phyloP scores from a whole-genome alignment of 1,284 basidiomycete genomes.

The Leccinum holopus region DNA sequence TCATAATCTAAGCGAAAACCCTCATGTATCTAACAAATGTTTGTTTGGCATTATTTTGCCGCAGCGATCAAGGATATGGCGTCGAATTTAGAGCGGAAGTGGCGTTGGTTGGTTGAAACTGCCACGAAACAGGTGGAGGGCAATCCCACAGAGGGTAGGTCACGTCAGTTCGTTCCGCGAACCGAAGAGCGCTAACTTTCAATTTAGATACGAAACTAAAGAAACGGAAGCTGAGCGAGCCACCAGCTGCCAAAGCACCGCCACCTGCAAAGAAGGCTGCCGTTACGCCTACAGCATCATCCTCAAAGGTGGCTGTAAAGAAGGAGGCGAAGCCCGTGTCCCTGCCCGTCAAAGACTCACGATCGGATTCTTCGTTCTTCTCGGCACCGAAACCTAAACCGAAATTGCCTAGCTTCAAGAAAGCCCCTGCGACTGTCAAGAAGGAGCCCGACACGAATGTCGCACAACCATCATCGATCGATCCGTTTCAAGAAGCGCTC shows the following conservation, averaged over 20 bases:
- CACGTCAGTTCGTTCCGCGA: conserved; percentile 47
- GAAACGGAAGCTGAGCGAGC: conserved; percentile 66
- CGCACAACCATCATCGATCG: conserved; percentile 72
- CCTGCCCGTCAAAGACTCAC: conserved; percentile 64
- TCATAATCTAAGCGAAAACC: conserved; percentile 40
- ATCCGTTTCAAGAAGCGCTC: conserved; percentile 78
- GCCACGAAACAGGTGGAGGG: conserved; percentile 46
- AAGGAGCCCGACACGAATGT: conserved; percentile 57
- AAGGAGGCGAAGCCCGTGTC: conserved; percentile 44
- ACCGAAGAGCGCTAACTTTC: conserved; percentile 27
- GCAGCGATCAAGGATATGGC: conserved; percentile 89
- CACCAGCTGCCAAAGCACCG: conserved; percentile 45
- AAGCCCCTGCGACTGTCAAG: conserved; percentile 53
- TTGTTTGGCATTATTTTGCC: conserved; percentile 40
- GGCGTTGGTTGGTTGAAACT: conserved; percentile 59
- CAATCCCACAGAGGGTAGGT: conserved; percentile 67
- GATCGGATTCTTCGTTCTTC: conserved; percentile 82
- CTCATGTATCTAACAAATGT: conserved; percentile 69
- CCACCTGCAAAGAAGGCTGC: conserved; percentile 67
- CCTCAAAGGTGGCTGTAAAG: conserved; percentile 38
- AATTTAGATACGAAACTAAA: conserved; percentile 57
- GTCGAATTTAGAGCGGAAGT: conserved; percentile 76
- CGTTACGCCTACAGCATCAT: conserved; percentile 41
- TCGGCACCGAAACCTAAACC: conserved; percentile 80
- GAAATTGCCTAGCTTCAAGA: conserved; percentile 78